A percentile compares a stretch with the other conserved stretches of the same genome.
Conservation (phyloP, 306 rosid genomes). For the Vigna nakashimae region DNA sequence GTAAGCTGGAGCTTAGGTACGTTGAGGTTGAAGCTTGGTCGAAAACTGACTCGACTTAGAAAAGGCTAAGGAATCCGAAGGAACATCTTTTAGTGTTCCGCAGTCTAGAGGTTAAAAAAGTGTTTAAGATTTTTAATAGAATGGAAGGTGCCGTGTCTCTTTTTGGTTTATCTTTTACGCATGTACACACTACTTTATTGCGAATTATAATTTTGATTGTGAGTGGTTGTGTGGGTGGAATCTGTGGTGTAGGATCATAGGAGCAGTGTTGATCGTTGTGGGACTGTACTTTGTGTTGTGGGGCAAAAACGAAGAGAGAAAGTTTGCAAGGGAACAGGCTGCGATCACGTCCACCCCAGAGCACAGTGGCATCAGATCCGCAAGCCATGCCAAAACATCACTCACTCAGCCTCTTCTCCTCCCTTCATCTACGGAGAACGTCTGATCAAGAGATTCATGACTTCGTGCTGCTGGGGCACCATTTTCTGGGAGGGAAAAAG, state of each 20-base stretch:
- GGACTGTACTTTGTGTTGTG: constrained; percentile 90
- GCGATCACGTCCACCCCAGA: constrained; percentile 60
- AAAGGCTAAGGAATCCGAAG: constrained; percentile 33
- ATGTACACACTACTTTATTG: neutral
- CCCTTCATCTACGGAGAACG: constrained; percentile 83
- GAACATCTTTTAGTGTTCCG: constrained; percentile 45
- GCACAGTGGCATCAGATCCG: constrained; percentile 59
- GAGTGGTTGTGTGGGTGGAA: neutral
- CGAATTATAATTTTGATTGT: too few relatives aligned
- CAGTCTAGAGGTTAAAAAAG: constrained; percentile 33
- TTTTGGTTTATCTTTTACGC: neutral
- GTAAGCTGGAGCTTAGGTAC: constrained; percentile 24
- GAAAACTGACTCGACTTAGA: constrained; percentile 29
- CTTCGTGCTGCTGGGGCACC: constrained; percentile 39
- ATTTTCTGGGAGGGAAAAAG: constrained; percentile 25
- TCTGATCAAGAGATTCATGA: constrained; percentile 53
- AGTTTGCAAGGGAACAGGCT: constrained; percentile 66
- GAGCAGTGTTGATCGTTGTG: constrained; percentile 79
- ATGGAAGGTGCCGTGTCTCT: constrained; percentile 13
- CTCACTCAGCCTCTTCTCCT: constrained; percentile 89
- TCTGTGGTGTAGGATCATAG: constrained; percentile 76
- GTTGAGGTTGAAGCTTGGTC: constrained; percentile 34
- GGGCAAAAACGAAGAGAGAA: constrained; percentile 90
- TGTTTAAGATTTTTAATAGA: neutral
- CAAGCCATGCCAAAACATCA: constrained; percentile 64